Base-by-base conservation (phyloP, 2,329 filamentous ascomycete genomes). In the Aspergillus clavatus region DNA sequence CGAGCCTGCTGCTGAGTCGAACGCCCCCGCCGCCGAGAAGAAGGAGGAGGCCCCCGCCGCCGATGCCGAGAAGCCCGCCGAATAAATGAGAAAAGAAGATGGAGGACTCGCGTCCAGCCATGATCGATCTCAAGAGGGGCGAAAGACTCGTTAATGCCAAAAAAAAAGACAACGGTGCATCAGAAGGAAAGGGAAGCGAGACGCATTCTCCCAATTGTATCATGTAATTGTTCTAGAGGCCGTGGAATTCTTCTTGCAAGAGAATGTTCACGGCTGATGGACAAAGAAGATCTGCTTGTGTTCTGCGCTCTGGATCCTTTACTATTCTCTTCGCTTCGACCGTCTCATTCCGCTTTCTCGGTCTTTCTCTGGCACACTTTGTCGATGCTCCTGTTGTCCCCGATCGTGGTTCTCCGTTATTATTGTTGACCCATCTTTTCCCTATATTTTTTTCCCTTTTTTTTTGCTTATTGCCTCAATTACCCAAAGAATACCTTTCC, bases 1-100 rank as follows among this genome's bases (percentile, higher is more conserved):
- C 55, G 93, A 97, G 80, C 82, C 87, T 63, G 75, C 85, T 58
- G 77, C 79, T 54, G 72, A 71, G 68, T 69, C 70, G 59, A 73
- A 58, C 63, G 68, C 54, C 44, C 54, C 67, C 42, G 53, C 66
- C 36, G 61, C 69, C 46, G 67, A 68, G 57, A 69, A 67, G 55
- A 66, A 72, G 55, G 69, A 71, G 48, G 70, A 71, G 51, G 66
- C 67, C 33, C 62, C 69, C 29, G 60, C 66, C 40, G 56, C 60
- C 38, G 65, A 68, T 54, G 68, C 57, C 41, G 67, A 71, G 51
- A 72, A 72, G 66, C 62, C 69, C 55, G 61, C 69, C 48, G 70
- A 72, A 62, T 71, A 72, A 68, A 65, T 53, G 53, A 59, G 48
- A 11, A 19, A 35, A 35, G 18, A 35, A 58, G 58, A 65, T 60